These are phyloP conservation scores for Tolypocladium sp. DNA, from an alignment of 2,329 filamentous ascomycete species.

Conservation along the genomic window DNA sequence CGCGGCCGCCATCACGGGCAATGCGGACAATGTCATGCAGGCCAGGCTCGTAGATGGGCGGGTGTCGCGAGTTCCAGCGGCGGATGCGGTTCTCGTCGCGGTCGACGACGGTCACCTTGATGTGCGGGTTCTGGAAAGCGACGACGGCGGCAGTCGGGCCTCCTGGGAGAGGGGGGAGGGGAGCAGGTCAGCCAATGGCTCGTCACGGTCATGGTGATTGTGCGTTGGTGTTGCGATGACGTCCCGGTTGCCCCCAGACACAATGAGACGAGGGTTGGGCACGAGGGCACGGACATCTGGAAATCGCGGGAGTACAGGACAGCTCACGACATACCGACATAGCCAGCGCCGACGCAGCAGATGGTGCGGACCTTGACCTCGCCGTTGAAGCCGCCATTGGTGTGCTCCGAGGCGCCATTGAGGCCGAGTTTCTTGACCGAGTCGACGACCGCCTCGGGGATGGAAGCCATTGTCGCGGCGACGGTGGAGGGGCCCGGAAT, in stretches of 20 bases:
- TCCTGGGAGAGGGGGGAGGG: conserved; percentile 30
- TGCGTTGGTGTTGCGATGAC: neutral
- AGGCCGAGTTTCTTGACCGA: conserved; percentile 20
- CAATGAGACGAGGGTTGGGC: neutral
- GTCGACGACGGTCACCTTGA: conserved; percentile 69
- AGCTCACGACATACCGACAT: conserved; percentile 52
- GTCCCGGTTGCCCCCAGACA: neutral
- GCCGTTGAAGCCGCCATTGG: conserved; percentile 17
- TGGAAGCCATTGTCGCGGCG: conserved; percentile 9
- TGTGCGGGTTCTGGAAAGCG: conserved; percentile 61
- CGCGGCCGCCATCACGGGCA: conserved; percentile 48
- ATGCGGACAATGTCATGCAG: conserved; percentile 58
- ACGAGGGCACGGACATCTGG: neutral
- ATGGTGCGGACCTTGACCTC: conserved; percentile 44
- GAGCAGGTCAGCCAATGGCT: neutral
- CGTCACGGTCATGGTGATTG: neutral
- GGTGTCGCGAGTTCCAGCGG: conserved; percentile 63
- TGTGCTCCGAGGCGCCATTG: conserved; percentile 19
- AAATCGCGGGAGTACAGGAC: neutral
- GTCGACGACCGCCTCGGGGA: conserved; percentile 15
- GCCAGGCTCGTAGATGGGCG: conserved; percentile 70
- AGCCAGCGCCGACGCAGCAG: conserved; percentile 68
- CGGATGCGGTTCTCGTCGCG: conserved; percentile 55
- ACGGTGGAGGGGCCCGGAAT: neutral
- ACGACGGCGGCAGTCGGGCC: conserved; percentile 69